phyloP scores from a whole-genome alignment of 2,329 filamentous ascomycete genomes.

The Xylariaceae sp. region DNA sequence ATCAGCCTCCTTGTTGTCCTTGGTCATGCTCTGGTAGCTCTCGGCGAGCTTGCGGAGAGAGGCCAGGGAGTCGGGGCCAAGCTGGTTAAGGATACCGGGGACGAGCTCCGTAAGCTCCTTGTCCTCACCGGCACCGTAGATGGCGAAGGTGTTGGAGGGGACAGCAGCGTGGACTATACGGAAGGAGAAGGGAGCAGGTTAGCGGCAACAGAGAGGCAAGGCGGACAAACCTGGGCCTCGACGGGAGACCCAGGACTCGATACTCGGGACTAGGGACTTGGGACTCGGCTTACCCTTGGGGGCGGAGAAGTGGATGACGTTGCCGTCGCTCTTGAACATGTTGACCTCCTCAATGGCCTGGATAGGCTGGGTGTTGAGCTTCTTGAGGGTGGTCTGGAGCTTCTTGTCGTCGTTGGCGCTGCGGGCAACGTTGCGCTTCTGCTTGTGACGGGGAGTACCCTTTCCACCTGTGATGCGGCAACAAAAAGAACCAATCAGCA shows the following conservation, averaged over 20 bases:
- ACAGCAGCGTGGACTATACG: constrained; percentile 86
- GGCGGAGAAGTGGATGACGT: constrained; percentile 98
- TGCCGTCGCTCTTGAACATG: constrained; percentile 99
- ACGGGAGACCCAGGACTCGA: background rate
- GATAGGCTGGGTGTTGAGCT: constrained; percentile 99
- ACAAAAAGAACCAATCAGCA: constrained; percentile 9
- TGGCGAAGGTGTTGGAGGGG: constrained; percentile 97
- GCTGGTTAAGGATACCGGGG: constrained; percentile 98
- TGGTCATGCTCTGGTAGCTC: constrained; percentile 99
- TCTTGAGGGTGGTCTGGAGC: constrained; percentile 94
- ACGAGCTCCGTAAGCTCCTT: constrained; percentile 99
- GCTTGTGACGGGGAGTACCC: constrained; percentile 94
- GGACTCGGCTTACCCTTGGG: constrained; percentile 73
- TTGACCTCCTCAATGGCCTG: constrained; percentile 99
- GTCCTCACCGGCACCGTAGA: constrained; percentile 98
- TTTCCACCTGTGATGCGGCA: constrained; percentile 62
- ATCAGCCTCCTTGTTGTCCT: constrained; percentile 76
- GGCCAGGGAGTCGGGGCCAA: constrained; percentile 94
- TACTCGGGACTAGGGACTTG: background rate
- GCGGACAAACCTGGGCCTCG: background rate
- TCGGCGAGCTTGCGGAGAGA: constrained; percentile 97
- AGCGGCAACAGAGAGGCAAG: background rate
- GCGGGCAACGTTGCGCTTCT: constrained; percentile 94
- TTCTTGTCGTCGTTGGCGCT: constrained; percentile 98
- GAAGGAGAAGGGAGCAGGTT: background rate